A percentile compares a stretch with the other conserved stretches of the same genome.
phyloP scores from a whole-genome alignment of 768 basidiomycete genomes.

The Mycena olivaceomarginata region DNA sequence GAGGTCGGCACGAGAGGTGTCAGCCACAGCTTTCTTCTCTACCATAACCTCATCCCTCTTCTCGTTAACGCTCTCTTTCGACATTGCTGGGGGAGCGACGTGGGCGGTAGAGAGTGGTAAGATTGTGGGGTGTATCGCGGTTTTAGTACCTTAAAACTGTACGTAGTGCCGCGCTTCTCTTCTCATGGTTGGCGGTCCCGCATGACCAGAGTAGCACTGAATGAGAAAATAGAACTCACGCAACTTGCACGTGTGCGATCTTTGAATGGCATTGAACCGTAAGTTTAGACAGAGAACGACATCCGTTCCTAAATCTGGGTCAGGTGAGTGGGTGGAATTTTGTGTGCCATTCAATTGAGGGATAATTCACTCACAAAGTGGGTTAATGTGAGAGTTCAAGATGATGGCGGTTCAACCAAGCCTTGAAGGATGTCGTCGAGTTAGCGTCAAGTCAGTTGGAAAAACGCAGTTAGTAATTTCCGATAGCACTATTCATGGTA shows the following conservation, averaged over 20 bases:
- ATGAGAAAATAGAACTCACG: slow-evolving; percentile 21
- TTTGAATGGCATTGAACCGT: not conserved
- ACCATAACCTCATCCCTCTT: slow-evolving; percentile 14
- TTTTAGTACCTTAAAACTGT: slow-evolving; percentile 1
- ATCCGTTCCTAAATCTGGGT: not conserved
- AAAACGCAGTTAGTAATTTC: not conserved
- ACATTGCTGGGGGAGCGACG: slow-evolving; percentile 22
- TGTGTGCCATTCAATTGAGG: not conserved
- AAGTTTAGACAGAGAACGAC: not conserved
- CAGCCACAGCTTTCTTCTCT: slow-evolving; percentile 17
- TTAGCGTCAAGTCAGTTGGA: too few species aligned
- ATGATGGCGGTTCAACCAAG: not conserved
- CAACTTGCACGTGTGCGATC: not conserved
- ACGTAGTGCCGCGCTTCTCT: slow-evolving; percentile 21
- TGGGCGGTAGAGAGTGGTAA: slow-evolving; percentile 6
- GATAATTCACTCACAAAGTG: not conserved
- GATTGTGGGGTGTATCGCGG: not conserved
- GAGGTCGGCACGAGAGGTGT: not conserved
- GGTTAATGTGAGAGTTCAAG: not conserved
- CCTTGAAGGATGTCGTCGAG: too few species aligned
- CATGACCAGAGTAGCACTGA: slow-evolving; percentile 20
- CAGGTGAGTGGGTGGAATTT: slow-evolving; percentile 5
- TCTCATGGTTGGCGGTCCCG: slow-evolving; percentile 3
- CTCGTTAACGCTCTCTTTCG: slow-evolving; percentile 33
- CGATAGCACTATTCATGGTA: slow-evolving; percentile 1